Base-by-base conservation (phyloP, 169 alveolate genomes). In the Plasmodium vivax region DNA sequence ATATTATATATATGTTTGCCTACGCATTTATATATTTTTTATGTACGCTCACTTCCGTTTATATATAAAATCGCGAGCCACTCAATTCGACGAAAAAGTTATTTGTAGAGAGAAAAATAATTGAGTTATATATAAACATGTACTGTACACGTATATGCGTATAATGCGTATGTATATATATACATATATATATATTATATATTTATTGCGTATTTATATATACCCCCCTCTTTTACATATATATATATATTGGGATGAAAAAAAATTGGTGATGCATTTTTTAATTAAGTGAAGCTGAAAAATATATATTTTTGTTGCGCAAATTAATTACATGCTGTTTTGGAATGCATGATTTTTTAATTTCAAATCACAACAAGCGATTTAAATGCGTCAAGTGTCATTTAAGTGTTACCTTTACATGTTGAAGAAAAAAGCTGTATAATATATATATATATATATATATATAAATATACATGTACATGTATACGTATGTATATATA, bases 321-420 rank as follows among this genome's bases (percentile, higher is more conserved):
- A 68, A 68, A 30, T 68, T 68, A 68, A 27, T 27, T 68, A 68
- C 77, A 68, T 68, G 77, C 38, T 68, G 77, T 30, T 27, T 68
- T 68, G 32, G 32, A 68, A 68, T 30, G 77, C 77, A 68, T 68
- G 77, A 27, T 23, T 68, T 68, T 68, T 68, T 19, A 68, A 68
- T 68, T 68, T 30, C 12, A 68, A 68, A 19, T 3, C 0, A 51
- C 62, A 68, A 68, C 38, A 68, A 68, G n/a, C 38, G 16, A 27
- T 23, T 68, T 68, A 68, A 68, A 68, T 68, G 38, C 77, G 45
- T 43, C 12, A 82, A 54, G 38, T 12, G 23, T 19, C 72, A 32
- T 56, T 82, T 82, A 30, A 82, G 45, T 82, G 80, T 27, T 14
- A 82, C 71, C 36, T 82, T 82, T 82, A 82, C 85, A 45, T 80